Percentiles rank a stretch among this genome's conserved stretches.
Conservation (phyloP, 805 yeast species). For the Wickerhamiella dianesei region DNA sequence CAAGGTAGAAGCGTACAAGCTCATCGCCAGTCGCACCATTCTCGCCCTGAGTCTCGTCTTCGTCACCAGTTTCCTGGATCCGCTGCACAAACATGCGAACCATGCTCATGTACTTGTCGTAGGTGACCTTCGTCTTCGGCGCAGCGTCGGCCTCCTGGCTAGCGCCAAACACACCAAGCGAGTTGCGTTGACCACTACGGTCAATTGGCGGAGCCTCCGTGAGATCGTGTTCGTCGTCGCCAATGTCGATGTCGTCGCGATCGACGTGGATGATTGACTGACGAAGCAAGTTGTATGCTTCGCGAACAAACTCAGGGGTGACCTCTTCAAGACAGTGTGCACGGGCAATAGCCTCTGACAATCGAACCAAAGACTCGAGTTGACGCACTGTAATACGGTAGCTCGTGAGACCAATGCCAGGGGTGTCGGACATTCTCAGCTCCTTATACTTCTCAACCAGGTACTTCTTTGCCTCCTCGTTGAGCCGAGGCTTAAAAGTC, state of each 20-base stretch:
- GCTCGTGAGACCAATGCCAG: conserved; percentile 60
- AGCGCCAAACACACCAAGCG: conserved; percentile 4
- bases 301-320: conserved; percentile 74
- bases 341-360: conserved; percentile 91
- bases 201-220: conserved; percentile 8
- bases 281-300: conserved; percentile 78
- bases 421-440: conserved; percentile 79
- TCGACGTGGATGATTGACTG: conserved; percentile 91
- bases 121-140: conserved; percentile 41
- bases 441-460: conserved; percentile 72
- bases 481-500: conserved; percentile 82
- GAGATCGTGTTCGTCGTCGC: conserved; percentile 25
- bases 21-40: conserved; percentile 55
- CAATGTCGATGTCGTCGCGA: conserved; percentile 74
- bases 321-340: conserved; percentile 89
- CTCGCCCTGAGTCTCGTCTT: conserved; percentile 38
- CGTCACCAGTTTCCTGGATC: conserved; percentile 28
- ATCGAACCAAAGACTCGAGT: conserved; percentile 59
- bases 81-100: conserved; percentile 64
- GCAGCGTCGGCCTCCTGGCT: not conserved
- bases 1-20: conserved; percentile 69
- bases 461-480: conserved; percentile 62
- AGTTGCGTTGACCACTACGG: not conserved
- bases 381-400: conserved; percentile 85
- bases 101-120: conserved; percentile 75